These are phyloP conservation scores for Brasenia schreberi DNA, from an alignment of 164 flowering plant species.

Conservation along the genomic window DNA sequence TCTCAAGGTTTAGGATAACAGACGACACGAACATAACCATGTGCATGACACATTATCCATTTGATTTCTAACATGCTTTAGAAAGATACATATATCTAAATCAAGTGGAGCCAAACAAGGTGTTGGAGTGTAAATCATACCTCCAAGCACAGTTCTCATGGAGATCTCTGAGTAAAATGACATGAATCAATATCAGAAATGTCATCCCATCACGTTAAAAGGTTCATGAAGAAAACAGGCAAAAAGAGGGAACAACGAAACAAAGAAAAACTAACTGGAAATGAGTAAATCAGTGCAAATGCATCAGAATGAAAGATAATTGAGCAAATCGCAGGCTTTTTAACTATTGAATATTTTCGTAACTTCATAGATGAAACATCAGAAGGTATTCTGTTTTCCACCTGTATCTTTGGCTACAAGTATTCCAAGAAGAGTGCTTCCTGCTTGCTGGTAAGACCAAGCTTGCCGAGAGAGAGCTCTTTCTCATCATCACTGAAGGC, in stretches of 20 bases:
- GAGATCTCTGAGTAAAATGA: too few relatives aligned
- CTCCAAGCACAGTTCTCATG: too few relatives aligned
- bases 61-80: too few relatives aligned
- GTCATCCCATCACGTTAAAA: background rate
- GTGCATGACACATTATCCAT: too few relatives aligned
- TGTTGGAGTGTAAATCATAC: too few relatives aligned
- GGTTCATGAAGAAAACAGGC: background rate
- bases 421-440: constrained; percentile 86
- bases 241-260: background rate
- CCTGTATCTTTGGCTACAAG: constrained; percentile 20
- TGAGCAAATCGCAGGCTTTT: background rate
- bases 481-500: constrained; percentile 68
- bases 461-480: constrained; percentile 42
- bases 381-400: background rate
- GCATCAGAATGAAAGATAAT: background rate
- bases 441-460: constrained; percentile 84
- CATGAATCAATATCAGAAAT: too few relatives aligned
- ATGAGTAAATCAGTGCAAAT: background rate
- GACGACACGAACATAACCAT: too few relatives aligned
- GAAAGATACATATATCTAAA: too few relatives aligned
- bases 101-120: too few relatives aligned
- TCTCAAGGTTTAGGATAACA: too few relatives aligned
- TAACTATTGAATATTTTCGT: too few relatives aligned
- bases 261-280: too few relatives aligned
- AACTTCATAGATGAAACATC: background rate